Evolutionary conservation across 495 filamentous ascomycete genomes (phyloP), one percentile per base, ranked within the genome.

Genomic region (Aspergillus taichungensis): DNA sequence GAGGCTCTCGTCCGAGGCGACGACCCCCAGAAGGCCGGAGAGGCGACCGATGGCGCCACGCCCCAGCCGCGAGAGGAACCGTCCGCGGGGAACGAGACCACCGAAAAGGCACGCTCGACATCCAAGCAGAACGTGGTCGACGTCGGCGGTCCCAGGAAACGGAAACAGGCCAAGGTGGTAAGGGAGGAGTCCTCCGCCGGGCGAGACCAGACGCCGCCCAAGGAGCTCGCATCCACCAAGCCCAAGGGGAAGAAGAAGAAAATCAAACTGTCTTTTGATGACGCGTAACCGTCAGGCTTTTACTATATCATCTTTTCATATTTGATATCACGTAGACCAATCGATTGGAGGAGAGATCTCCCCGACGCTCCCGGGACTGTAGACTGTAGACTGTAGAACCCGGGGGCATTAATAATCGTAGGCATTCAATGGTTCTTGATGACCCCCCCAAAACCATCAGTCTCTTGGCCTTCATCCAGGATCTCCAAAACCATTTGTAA

Each of bases 251-350:
- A 68, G 52, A 60, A 59, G 42, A 73, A 71, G 61, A 70, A 73
- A 51, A 67, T 68, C 50, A 71, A 72, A 54, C 57, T 72, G 10
- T 68, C 66, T 8, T 68, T 72, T 46, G 68, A 69, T 43, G 62
- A 74, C 10, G 47, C 28, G 47, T 50, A 30, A 43, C 45, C 40
- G 36, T 52, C 53, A 54, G 48, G 40, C 18, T 35, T 40, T 32
- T 37, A 80, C 67, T 24, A 24, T 24, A 24, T 24, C 4, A 4
- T 24, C 18, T 24, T 24, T 24, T 24, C 18, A 24, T 24, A 1
- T 1, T 24, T 4, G 18, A 24, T 24, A 24, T 24, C 18, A 24
- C 18, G 18, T 24, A 24, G 18, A 4, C 18, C 18, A 24, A 4
- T 24, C 18, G 18, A 24, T 4, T 24, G 18, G 18, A 4, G 4